Evolutionary conservation across 495 filamentous ascomycete genomes (phyloP).

Genomic region (Neurospora hispaniola): DNA sequence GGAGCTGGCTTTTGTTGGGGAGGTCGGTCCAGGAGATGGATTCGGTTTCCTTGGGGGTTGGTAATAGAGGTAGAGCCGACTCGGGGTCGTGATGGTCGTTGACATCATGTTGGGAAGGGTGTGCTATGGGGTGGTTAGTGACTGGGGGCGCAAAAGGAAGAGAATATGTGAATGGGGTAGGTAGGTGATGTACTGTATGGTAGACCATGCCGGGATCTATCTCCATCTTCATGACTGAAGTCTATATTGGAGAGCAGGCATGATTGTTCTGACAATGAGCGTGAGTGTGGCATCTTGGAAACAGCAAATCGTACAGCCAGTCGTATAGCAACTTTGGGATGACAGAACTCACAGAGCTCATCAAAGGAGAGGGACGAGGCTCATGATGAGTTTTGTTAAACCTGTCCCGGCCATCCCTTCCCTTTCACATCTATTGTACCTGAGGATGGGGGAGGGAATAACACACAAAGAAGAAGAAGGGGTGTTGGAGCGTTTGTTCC

Average conservation of each 20-base stretch:
- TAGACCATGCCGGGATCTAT: neutral
- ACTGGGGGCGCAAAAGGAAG: neutral
- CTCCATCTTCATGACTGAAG: neutral
- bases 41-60: neutral
- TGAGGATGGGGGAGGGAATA: neutral
- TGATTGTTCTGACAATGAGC: neutral
- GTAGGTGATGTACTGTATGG: neutral
- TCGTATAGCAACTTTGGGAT: neutral
- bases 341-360: neutral
- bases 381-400: neutral
- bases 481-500: neutral
- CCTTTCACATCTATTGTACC: too few relatives aligned
- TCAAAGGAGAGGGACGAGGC: neutral
- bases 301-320: neutral
- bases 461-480: neutral
- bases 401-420: neutral
- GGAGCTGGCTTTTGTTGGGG: constrained; percentile 41
- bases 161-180: neutral
- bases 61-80: neutral
- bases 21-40: constrained; percentile 25
- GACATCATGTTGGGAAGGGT: neutral
- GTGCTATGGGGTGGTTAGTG: neutral
- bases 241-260: neutral
- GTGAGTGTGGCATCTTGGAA: constrained; percentile 7
- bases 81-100: neutral